Evolutionary conservation across 2,329 filamentous ascomycete genomes (phyloP).

Genomic region (Fusarium newnesense): DNA sequence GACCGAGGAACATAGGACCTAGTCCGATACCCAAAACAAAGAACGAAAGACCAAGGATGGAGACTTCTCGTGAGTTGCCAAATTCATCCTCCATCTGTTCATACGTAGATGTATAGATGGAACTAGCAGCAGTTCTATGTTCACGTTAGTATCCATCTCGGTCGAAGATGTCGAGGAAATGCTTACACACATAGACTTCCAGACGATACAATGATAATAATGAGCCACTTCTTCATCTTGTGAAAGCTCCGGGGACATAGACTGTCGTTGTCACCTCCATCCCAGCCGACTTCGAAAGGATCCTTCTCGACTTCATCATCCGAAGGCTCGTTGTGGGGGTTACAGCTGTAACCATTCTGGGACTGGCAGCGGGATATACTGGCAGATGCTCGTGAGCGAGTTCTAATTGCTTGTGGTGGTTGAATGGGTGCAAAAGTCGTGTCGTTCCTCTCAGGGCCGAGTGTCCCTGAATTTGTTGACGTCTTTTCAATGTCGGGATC

Average conservation of each 20-base stretch:
- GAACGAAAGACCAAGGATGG: slow-evolving; percentile 81
- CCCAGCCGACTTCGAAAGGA: slow-evolving; percentile 78
- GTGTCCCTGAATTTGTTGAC: slow-evolving; percentile 23
- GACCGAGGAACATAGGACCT: slow-evolving; percentile 71
- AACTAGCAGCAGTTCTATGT: slow-evolving; percentile 80
- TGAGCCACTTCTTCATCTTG: slow-evolving; percentile 77
- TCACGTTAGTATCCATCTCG: background rate
- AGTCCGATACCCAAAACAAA: slow-evolving; percentile 82
- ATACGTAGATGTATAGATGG: slow-evolving; percentile 90
- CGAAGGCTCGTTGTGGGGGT: slow-evolving; percentile 24
- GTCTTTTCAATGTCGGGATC: slow-evolving; percentile 43
- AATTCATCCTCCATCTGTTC: slow-evolving; percentile 80
- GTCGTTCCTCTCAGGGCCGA: background rate
- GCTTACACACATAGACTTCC: slow-evolving; percentile 87
- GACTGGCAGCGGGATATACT: slow-evolving; percentile 48
- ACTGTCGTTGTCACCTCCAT: slow-evolving; percentile 76
- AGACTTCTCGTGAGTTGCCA: slow-evolving; percentile 74
- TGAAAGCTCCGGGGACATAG: slow-evolving; percentile 77
- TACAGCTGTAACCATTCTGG: slow-evolving; percentile 58
- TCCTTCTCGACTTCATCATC: slow-evolving; percentile 49
- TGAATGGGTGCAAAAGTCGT: slow-evolving; percentile 27
- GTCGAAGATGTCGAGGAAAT: background rate
- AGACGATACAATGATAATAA: slow-evolving; percentile 77
- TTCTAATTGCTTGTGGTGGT: slow-evolving; percentile 3
- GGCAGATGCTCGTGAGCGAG: slow-evolving; percentile 16